Percentiles rank a stretch among this genome's conserved stretches.
phyloP scores from a whole-genome alignment of 495 filamentous ascomycete genomes.

The Penicillium canariense region DNA sequence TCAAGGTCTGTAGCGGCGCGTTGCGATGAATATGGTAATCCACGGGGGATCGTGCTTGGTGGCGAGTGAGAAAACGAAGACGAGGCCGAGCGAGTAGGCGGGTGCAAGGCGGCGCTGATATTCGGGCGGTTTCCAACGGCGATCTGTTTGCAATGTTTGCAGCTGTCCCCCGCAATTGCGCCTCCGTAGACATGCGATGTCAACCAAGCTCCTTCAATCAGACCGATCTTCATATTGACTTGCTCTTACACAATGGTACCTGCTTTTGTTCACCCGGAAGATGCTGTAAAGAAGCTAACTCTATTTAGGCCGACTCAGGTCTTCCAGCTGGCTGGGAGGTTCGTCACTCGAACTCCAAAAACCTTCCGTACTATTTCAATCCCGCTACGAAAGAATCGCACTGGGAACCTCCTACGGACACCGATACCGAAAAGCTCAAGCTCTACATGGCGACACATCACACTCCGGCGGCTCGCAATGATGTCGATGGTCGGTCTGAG shows the following conservation, averaged over 20 bases:
- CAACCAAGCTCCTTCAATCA: not conserved
- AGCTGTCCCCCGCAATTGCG: conserved; percentile 24
- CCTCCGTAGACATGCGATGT: not conserved
- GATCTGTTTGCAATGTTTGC: conserved; percentile 23
- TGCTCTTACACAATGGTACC: conserved; percentile 11
- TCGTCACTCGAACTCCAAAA: conserved; percentile 93
- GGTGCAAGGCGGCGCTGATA: not conserved
- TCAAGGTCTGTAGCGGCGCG: not conserved
- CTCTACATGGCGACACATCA: conserved; percentile 86
- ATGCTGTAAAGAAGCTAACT: not conserved
- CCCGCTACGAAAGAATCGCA: conserved; percentile 73
- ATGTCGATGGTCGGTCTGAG: conserved; percentile 49
- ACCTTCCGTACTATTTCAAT: conserved; percentile 98
- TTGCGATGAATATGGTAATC: no score
- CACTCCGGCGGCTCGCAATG: conserved; percentile 51
- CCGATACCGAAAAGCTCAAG: conserved; percentile 88
- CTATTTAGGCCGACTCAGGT: conserved; percentile 63
- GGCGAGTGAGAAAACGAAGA: not conserved
- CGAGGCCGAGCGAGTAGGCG: not conserved
- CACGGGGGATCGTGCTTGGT: no score
- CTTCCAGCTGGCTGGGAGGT: conserved; percentile 90
- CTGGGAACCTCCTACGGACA: conserved; percentile 88
- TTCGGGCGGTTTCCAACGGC: conserved; percentile 6
- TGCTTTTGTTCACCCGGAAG: not conserved
- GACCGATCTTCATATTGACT: not conserved